Percentiles rank a stretch among this genome's conserved stretches.
phyloP scores from a whole-genome alignment of 1,284 basidiomycete species.

The Malassezia arunalokei region DNA sequence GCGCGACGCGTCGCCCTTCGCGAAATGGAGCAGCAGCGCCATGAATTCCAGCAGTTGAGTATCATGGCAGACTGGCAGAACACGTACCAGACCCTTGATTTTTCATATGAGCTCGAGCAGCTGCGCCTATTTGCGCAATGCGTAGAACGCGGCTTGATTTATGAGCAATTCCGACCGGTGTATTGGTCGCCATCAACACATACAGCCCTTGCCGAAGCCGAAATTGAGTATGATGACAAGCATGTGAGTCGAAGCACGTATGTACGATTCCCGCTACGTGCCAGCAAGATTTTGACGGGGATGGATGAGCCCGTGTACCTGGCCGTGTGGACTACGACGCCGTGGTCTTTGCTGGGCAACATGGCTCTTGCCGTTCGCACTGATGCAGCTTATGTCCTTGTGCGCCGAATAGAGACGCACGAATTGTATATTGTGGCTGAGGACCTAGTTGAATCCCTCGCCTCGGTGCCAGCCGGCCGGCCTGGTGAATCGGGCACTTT shows the following conservation, averaged over 20 bases:
- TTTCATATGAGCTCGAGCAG: conserved; percentile 76
- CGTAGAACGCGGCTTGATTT: conserved; percentile 68
- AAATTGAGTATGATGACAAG: conserved; percentile 77
- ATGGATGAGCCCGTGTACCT: conserved; percentile 46
- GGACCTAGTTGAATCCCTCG: conserved; percentile 53
- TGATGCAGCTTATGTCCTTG: conserved; percentile 61
- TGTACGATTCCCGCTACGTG: conserved; percentile 57
- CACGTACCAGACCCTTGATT: conserved; percentile 61
- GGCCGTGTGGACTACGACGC: conserved; percentile 96
- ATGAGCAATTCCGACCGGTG: conserved; percentile 74
- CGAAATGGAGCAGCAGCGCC: conserved; percentile 65
- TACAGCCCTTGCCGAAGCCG: conserved; percentile 89
- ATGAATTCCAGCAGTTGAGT: conserved; percentile 68
- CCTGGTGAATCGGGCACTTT: conserved; percentile 1
- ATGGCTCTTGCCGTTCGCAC: conserved; percentile 80
- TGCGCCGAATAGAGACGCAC: conserved; percentile 45
- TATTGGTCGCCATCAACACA: conserved; percentile 90
- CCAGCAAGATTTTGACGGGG: conserved; percentile 36
- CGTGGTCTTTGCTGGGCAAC: conserved; percentile 92
- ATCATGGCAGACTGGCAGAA: conserved; percentile 89
- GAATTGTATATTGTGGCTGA: conserved; percentile 57
- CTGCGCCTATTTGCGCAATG: conserved; percentile 73
- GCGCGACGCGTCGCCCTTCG: conserved; percentile 64
- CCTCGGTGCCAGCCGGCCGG: conserved; percentile 2
- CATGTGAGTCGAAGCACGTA: conserved; percentile 80